Evolutionary conservation across 805 yeast genomes (phyloP), one percentile per base, ranked within the genome.

Genomic region (Wickerhamiella sergipiensis): DNA sequence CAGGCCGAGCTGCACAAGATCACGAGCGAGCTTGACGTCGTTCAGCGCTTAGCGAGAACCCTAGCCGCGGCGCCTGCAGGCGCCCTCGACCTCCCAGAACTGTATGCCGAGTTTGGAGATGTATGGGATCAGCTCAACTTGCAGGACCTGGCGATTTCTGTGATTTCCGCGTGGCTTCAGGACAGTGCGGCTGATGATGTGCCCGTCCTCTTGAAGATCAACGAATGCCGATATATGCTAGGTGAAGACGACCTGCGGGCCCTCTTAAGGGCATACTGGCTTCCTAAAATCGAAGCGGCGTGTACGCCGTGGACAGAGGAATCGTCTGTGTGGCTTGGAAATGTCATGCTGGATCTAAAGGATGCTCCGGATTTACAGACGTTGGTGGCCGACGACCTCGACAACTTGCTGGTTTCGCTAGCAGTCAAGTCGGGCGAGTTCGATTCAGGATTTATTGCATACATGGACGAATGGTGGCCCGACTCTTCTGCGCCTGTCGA

Each of bases 141-240:
- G 15, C 46, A 49, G 9, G 52, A 49, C 19, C 36, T 49, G 43
- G 46, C 52, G 1, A 15, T 40, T n/a, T 46, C 43, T 6, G 46
- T 40, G 5, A 40, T 40, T 6, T 3, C 19, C 7, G 19, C 40
- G 5, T 36, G 40, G 40, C 40, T 36, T 4, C 7, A 6, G 40
- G 47, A 48, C 23, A 23, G 9, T 3, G 2, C 38, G 19, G 26
- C 31, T 1, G 21, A 13, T 6, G 38, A 23, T 22, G 39, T 19
- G n/a, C 15, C 3, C 6, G 23, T 39, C 7, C 24, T 38, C 8
- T 2, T 7, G 19, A 19, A 13, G 17, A 26, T 50, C 13, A 17
- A 12, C 10, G 44, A 48, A 18, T 31, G 21, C 17, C 18, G 33
- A 9, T 43, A 21, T 33, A 31, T 43, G 38, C 6, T 48, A 6